A percentile compares a stretch with the other conserved stretches of the same genome.
Evolutionary conservation across 345 rosid genomes (phyloP).

Genomic region (Brassica nigra): DNA sequence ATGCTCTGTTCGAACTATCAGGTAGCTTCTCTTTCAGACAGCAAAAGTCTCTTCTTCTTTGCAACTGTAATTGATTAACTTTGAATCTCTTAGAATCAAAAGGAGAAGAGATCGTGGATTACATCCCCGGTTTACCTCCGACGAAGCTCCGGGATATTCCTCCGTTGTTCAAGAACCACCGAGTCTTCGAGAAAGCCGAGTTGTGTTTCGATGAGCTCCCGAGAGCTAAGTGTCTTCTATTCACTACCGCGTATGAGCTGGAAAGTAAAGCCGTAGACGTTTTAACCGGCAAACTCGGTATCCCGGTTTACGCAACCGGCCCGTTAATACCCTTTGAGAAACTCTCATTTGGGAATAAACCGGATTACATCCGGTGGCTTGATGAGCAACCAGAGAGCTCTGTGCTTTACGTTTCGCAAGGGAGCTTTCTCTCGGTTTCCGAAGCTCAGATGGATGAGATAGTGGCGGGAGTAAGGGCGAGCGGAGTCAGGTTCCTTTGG

Average conservation of each 20-base stretch:
- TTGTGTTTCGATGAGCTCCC: slow-evolving; percentile 35
- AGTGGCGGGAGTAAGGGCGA: slow-evolving; percentile 24
- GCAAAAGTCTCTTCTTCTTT: background rate
- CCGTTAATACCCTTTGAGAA: slow-evolving; percentile 48
- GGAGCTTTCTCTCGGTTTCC: slow-evolving; percentile 46
- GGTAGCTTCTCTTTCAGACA: slow-evolving; percentile 29
- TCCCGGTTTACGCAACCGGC: slow-evolving; percentile 45
- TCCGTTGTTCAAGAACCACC: slow-evolving; percentile 23
- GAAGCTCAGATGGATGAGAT: slow-evolving; percentile 49
- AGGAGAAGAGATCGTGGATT: slow-evolving; percentile 41
- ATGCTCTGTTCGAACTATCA: slow-evolving; percentile 35
- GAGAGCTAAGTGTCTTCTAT: slow-evolving; percentile 54
- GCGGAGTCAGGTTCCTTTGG: background rate
- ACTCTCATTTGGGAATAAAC: background rate
- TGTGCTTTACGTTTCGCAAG: slow-evolving; percentile 49
- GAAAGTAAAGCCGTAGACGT: slow-evolving; percentile 48
- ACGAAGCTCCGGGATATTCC: slow-evolving; percentile 36
- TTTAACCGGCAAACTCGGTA: slow-evolving; percentile 14
- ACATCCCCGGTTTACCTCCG: slow-evolving; percentile 44
- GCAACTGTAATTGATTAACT: background rate
- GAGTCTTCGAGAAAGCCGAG: slow-evolving; percentile 3
- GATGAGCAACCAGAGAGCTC: slow-evolving; percentile 42
- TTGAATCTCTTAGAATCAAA: background rate
- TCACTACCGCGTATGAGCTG: slow-evolving; percentile 52
- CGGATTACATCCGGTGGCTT: slow-evolving; percentile 45